A percentile compares a stretch with the other conserved stretches of the same genome.
Evolutionary conservation across 2,329 filamentous ascomycete genomes (phyloP).

Genomic region (Colletotrichum kahawae): DNA sequence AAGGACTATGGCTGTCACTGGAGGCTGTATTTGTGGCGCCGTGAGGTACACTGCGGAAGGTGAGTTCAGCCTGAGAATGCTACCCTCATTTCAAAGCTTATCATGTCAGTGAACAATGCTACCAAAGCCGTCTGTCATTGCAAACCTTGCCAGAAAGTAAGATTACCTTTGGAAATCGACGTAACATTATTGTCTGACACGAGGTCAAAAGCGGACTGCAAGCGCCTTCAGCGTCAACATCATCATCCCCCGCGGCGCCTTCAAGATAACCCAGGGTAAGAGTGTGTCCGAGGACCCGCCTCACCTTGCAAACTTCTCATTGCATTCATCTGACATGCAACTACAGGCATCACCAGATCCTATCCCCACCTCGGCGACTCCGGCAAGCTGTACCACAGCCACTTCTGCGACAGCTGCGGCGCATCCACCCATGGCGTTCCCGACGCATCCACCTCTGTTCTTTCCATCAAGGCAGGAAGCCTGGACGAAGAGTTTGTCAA

Average conservation of each 20-base stretch:
- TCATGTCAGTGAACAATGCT: background rate
- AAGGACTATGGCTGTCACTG: background rate
- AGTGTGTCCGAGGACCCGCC: background rate
- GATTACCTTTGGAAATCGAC: background rate
- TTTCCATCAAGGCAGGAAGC: background rate
- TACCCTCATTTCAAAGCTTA: background rate
- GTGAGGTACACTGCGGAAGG: background rate
- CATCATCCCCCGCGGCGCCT: background rate
- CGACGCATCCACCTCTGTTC: background rate
- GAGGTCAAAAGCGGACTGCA: background rate
- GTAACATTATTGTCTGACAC: background rate
- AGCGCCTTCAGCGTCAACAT: background rate
- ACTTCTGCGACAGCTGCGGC: background rate
- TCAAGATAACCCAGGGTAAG: background rate
- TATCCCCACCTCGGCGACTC: background rate
- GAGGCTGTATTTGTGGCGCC: background rate
- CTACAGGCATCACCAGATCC: background rate
- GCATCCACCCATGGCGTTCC: background rate
- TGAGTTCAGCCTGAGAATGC: background rate
- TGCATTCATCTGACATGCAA: background rate
- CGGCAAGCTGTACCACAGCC: background rate
- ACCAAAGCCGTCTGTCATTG: background rate
- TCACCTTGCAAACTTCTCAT: accelerated
- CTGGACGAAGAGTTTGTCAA: background rate
- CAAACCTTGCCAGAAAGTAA: background rate